phyloP scores from a whole-genome alignment of 2,329 filamentous ascomycete genomes.

The Colletotrichum sp. region DNA sequence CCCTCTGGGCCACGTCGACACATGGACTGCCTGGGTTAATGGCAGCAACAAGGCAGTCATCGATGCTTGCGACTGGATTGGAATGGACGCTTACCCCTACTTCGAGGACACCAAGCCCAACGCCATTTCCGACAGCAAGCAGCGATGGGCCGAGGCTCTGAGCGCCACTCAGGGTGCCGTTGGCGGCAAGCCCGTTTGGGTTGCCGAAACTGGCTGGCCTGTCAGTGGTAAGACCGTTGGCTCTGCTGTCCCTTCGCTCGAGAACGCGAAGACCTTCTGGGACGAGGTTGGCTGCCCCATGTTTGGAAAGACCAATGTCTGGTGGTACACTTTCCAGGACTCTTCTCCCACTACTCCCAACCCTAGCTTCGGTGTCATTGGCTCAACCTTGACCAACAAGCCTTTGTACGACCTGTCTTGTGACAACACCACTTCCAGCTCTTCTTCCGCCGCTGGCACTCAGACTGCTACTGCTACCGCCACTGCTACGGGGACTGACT shows the following conservation, averaged over 20 bases:
- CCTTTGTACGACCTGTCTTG: slow-evolving; percentile 70
- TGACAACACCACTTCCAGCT: slow-evolving; percentile 32
- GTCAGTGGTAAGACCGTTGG: slow-evolving; percentile 69
- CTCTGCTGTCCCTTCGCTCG: slow-evolving; percentile 63
- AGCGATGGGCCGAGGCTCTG: slow-evolving; percentile 72
- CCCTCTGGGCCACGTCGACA: slow-evolving; percentile 84
- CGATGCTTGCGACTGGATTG: slow-evolving; percentile 75
- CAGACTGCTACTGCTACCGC: slow-evolving; percentile 14
- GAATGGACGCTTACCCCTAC: slow-evolving; percentile 86
- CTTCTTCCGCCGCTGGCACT: slow-evolving; percentile 16
- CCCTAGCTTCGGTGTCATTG: slow-evolving; percentile 75
- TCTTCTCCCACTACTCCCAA: slow-evolving; percentile 60
- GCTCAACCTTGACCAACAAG: slow-evolving; percentile 52
- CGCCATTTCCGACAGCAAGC: slow-evolving; percentile 64
- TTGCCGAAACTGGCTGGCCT: slow-evolving; percentile 90
- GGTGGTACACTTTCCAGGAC: slow-evolving; percentile 81
- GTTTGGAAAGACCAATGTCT: slow-evolving; percentile 68
- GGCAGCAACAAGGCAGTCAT: slow-evolving; percentile 73
- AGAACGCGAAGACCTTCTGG: slow-evolving; percentile 83
- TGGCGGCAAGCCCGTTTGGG: slow-evolving; percentile 76
- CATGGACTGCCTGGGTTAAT: slow-evolving; percentile 83
- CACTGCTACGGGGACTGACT: slow-evolving; percentile 5
- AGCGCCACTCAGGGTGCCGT: slow-evolving; percentile 61
- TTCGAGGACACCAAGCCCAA: slow-evolving; percentile 75
- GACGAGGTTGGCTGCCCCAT: slow-evolving; percentile 75